Base-by-base conservation (phyloP, 352 stramenopile genomes). In the Globisporangium nodosum region DNA sequence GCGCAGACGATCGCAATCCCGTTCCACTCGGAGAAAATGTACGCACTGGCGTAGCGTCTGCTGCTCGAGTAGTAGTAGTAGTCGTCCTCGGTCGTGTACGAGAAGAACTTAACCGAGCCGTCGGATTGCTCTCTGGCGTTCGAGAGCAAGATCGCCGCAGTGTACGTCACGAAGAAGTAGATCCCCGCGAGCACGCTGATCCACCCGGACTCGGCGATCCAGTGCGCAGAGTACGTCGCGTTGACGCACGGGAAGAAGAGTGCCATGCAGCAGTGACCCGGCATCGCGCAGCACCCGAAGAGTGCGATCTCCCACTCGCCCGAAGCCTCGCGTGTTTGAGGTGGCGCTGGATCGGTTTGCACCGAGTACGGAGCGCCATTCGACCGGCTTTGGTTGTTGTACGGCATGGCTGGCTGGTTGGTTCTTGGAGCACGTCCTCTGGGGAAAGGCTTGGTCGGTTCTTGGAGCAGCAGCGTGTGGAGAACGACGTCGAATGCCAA, bases 181-280 rank as follows among this genome's bases (percentile, higher is more conserved):
- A 58, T 9, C 3, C 20, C 50, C 12, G 55, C 46, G 46, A 64
- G 52, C 15, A 47, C 4, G n/a, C 43, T 48, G 42, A 21, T 12
- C 18, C 13, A 15, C 3, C 54, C 49, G 5, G 70, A 56, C 39
- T 52, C 42, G 49, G 61, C 21, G 42, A 58, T 39, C 21, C 30
- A 1, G 61, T 39, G 35, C 50, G 43, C 37, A 35, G 55, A 24
- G 56, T 62, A 61, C 48, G 58, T 24, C 49, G 48, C 21, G 40
- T 40, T 65, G 9, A 78, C 43, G 27, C 58, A 75, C 42, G 70
- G 70, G 33, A 67, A 60, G 21, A 54, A 70, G 30, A 47, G 56
- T 13, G 60, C 58, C 56, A 69, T 63, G 48, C 49, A 56, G 49
- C 63, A 73, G 55, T 73, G 64, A 30, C 61, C 54, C 9, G 64